Conservation (phyloP, 306 rosid genomes). For the Cicer cuneatum region DNA sequence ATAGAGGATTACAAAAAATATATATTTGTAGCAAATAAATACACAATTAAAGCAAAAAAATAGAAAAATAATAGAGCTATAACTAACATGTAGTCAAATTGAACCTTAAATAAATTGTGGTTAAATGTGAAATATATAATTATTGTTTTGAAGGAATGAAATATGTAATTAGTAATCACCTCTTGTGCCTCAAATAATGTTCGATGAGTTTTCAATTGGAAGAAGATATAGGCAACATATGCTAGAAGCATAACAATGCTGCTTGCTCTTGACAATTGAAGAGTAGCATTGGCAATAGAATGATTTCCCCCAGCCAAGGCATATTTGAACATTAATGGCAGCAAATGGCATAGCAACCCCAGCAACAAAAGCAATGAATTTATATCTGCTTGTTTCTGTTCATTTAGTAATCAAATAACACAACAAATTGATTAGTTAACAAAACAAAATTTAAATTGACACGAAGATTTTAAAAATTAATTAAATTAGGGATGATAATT, state of each 20-base stretch:
- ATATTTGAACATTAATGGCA: slow-evolving; percentile 69
- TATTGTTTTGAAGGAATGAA: not conserved
- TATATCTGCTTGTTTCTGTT: slow-evolving; percentile 91
- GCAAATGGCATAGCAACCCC: slow-evolving; percentile 83
- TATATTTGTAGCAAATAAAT: not conserved
- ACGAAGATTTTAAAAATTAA: too few species aligned
- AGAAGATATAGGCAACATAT: slow-evolving; percentile 72
- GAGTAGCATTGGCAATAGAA: slow-evolving; percentile 52
- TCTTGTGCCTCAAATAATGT: slow-evolving; percentile 70
- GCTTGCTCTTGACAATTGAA: slow-evolving; percentile 85
- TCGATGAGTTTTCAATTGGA: slow-evolving; percentile 92
- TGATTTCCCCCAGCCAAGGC: slow-evolving; percentile 44
- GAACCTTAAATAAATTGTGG: not conserved
- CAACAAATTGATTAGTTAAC: slow-evolving; percentile 9
- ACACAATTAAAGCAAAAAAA: not conserved
- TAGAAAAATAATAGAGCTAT: not conserved
- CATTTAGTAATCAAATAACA: slow-evolving; percentile 17
- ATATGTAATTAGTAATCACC: slow-evolving; percentile 44
- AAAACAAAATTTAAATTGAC: not conserved
- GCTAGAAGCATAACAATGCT: slow-evolving; percentile 84
- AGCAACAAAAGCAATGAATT: slow-evolving; percentile 72
- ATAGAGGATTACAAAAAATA: too few species aligned
- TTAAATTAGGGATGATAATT: not conserved
- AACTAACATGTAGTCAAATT: slow-evolving; percentile 4
- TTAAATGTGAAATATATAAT: not conserved